A percentile compares a stretch with the other conserved stretches of the same genome.
Conservation (phyloP, 2,329 filamentous ascomycete genomes). For the Achaetomium macrosporum region DNA sequence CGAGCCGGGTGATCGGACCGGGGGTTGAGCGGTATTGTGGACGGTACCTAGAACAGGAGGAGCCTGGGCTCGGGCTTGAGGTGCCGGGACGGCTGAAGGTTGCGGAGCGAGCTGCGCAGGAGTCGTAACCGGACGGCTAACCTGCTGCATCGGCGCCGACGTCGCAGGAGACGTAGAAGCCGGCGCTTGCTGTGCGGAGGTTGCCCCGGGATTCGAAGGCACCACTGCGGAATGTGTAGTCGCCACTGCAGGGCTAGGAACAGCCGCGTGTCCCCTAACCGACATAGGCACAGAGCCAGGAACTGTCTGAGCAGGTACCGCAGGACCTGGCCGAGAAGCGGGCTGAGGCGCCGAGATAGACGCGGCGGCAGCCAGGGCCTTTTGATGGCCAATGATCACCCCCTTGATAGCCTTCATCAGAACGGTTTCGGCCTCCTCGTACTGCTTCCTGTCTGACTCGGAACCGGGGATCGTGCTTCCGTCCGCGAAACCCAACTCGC, state of each 20-base stretch:
- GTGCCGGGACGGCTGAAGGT: neutral
- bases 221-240: neutral
- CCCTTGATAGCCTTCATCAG: constrained; percentile 27
- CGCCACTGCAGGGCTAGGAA: neutral
- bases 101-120: neutral
- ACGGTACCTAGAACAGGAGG: neutral
- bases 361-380: constrained; percentile 8
- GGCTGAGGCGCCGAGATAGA: constrained; percentile 1
- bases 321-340: neutral
- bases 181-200: neutral
- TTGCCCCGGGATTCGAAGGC: neutral
- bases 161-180: neutral
- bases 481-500: constrained; percentile 43
- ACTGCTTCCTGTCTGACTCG: constrained; percentile 27
- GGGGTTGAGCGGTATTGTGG: neutral
- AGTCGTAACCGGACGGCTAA: neutral
- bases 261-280: neutral
- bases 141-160: constrained; percentile 1
- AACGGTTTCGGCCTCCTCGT: constrained; percentile 29
- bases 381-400: constrained; percentile 24
- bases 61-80: neutral
- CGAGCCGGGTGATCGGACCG: neutral
- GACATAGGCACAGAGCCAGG: neutral
- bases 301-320: neutral
- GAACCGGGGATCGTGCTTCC: constrained; percentile 32